Conservation (phyloP, 208 protist species). For the Crithidia thermophila region DNA sequence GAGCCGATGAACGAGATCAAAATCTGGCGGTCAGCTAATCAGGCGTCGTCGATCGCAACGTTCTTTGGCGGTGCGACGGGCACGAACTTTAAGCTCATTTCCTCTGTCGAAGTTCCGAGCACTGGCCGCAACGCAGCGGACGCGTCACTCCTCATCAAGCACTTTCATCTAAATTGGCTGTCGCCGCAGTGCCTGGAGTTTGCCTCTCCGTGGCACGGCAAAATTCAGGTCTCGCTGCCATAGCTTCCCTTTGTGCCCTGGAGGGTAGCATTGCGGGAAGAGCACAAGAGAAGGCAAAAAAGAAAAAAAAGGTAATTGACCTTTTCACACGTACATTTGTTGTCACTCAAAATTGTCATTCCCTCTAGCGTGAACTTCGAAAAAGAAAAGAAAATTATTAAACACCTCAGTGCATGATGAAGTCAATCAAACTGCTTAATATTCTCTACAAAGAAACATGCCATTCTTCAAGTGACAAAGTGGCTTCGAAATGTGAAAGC, state of each 20-base stretch:
- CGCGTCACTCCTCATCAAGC: conserved; percentile 38
- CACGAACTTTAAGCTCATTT: conserved; percentile 36
- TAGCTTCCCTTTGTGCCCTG: not conserved
- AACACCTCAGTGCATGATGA: too few species aligned
- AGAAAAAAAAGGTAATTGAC: conserved; percentile 1
- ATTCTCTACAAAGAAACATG: too few species aligned
- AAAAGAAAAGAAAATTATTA: too few species aligned
- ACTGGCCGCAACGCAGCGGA: not conserved
- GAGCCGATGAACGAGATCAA: conserved; percentile 66
- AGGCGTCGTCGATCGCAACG: conserved; percentile 31
- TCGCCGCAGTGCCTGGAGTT: conserved; percentile 85
- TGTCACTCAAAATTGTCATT: too few species aligned
- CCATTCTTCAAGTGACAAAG: too few species aligned
- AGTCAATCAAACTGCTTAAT: too few species aligned
- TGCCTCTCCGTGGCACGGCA: conserved; percentile 73
- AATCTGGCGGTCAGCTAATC: conserved; percentile 61
- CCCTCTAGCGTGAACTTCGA: too few species aligned
- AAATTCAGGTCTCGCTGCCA: conserved; percentile 46
- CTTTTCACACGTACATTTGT: too few species aligned
- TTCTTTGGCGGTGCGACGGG: conserved; percentile 36
- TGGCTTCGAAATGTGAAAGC: too few species aligned
- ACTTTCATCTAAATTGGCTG: conserved; percentile 73
- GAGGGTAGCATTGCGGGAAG: not conserved
- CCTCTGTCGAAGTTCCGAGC: conserved; percentile 34
- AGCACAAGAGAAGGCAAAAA: not conserved